Conservation (phyloP, 768 basidiomycete genomes). For the Lactarius hengduanensis region DNA sequence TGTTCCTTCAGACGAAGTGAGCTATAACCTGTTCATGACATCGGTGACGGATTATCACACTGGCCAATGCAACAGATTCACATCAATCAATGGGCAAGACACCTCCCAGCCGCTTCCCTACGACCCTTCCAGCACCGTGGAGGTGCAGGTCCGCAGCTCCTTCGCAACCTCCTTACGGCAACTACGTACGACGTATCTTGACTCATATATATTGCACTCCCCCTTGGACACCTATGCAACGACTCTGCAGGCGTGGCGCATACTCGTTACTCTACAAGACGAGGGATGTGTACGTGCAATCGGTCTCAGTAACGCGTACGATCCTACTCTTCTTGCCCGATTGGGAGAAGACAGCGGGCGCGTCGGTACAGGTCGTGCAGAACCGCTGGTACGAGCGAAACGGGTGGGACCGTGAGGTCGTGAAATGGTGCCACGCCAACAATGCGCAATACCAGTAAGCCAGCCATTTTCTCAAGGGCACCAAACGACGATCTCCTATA, state of each 20-base stretch:
- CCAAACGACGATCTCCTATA: neutral
- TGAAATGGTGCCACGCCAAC: conserved; percentile 59
- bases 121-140: conserved; percentile 50
- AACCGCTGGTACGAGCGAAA: conserved; percentile 86
- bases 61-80: conserved; percentile 51
- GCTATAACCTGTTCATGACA: conserved; percentile 1
- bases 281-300: conserved; percentile 62
- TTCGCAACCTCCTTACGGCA: conserved; percentile 64
- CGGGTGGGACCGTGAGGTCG: conserved; percentile 66
- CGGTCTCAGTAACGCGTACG: conserved; percentile 79
- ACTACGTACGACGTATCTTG: conserved; percentile 70
- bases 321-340: conserved; percentile 51
- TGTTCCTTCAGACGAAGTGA: conserved; percentile 83
- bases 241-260: conserved; percentile 69
- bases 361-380: conserved; percentile 69
- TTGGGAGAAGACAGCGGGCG: conserved; percentile 50
- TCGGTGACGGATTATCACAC: neutral
- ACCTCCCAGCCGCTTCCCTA: conserved; percentile 70
- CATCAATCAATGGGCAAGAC: conserved; percentile 73
- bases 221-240: conserved; percentile 57
- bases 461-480: conserved; percentile 20
- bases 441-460: conserved; percentile 71
- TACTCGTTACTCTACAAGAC: conserved; percentile 60
- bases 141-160: conserved; percentile 61
- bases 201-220: conserved; percentile 77